Percentiles rank a stretch among this genome's conserved stretches.
Evolutionary conservation across 352 stramenopile species (phyloP).

Genomic region (Globisporangium spiculum): DNA sequence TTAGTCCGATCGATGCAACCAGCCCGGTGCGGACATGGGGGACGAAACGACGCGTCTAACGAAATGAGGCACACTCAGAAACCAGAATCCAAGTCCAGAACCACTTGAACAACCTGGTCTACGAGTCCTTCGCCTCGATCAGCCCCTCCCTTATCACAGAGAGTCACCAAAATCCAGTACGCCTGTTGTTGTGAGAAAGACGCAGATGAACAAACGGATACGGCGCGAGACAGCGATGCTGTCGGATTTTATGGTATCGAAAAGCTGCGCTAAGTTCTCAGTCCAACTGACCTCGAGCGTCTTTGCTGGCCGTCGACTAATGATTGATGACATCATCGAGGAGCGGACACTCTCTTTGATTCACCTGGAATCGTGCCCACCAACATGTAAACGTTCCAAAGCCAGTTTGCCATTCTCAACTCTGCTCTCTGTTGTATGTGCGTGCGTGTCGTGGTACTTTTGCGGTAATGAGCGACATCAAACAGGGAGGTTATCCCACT

Average conservation of each 20-base stretch:
- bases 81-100: neutral
- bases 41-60: neutral
- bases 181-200: neutral
- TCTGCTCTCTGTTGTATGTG: neutral
- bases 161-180: neutral
- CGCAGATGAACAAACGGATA: neutral
- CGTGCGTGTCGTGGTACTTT: neutral
- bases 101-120: neutral
- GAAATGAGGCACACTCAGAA: neutral
- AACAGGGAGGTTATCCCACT: too few species aligned
- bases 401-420: too few species aligned
- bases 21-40: neutral
- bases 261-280: too few species aligned
- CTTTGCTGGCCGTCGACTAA: too few species aligned
- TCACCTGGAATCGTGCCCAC: neutral
- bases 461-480: too few species aligned
- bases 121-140: too few species aligned
- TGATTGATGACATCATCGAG: too few species aligned
- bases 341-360: too few species aligned
- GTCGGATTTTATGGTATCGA: neutral
- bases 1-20: neutral
- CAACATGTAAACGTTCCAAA: neutral
- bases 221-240: neutral
- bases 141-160: neutral
- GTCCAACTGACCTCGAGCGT: too few species aligned